Conservation (phyloP, 768 basidiomycete species). For the Phanerochaete carnosa region DNA sequence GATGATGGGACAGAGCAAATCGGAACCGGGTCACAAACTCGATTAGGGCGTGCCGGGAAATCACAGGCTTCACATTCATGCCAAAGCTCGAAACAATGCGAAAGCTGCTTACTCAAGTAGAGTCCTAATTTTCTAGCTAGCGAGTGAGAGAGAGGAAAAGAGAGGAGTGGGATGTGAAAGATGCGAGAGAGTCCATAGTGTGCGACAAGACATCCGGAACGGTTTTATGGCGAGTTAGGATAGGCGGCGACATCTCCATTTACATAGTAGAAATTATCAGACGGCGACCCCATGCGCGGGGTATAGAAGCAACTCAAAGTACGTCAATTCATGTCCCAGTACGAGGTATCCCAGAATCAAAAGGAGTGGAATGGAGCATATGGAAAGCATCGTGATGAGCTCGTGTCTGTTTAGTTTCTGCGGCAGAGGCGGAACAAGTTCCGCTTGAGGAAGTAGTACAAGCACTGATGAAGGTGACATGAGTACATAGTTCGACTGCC, state of each 20-base stretch:
- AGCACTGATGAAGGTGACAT: constrained; percentile 46
- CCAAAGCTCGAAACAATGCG: not conserved
- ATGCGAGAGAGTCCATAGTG: not conserved
- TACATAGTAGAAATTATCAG: not conserved
- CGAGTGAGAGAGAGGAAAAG: not conserved
- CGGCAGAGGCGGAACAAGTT: constrained; percentile 83
- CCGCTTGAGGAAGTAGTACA: constrained; percentile 80
- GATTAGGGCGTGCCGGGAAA: not conserved
- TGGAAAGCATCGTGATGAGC: not conserved
- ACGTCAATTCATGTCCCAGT: constrained; percentile 11
- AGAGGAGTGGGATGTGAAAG: not conserved
- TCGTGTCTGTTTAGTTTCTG: constrained; percentile 46
- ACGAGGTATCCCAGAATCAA: constrained; percentile 10
- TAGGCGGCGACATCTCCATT: not conserved
- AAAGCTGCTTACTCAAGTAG: not conserved
- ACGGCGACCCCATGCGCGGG: not conserved
- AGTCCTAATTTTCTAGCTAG: not conserved
- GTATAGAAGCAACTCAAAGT: constrained; percentile 1
- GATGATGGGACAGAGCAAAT: not conserved
- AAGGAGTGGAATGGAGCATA: not conserved
- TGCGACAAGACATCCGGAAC: not conserved
- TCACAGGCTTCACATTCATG: not conserved
- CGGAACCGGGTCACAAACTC: not conserved
- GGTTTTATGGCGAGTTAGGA: not conserved
- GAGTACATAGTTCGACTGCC: not conserved